These are phyloP conservation scores for Phytopythium chamaehyphon DNA, from an alignment of 352 stramenopile genomes.

Conservation along the genomic window DNA sequence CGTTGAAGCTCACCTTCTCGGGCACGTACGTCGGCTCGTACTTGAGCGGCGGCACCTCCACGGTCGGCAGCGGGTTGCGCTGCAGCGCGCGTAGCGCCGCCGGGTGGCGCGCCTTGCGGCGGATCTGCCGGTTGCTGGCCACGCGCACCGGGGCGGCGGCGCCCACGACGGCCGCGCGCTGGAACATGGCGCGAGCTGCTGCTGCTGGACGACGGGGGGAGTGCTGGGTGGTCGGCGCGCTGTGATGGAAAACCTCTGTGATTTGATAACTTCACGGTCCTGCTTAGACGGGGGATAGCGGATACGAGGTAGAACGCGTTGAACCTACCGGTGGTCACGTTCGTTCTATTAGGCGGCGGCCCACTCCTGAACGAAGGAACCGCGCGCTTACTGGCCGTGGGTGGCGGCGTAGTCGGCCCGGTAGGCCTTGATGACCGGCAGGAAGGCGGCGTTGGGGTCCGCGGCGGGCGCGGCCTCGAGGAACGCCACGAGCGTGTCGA, in stretches of 20 bases:
- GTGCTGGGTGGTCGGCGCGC: slow-evolving; percentile 7
- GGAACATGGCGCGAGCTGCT: slow-evolving; percentile 48
- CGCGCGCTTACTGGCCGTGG: slow-evolving; percentile 3
- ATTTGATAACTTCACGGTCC: background rate
- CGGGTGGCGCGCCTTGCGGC: slow-evolving; percentile 75
- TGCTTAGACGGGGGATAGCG: background rate
- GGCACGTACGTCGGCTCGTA: slow-evolving; percentile 80
- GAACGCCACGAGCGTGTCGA: slow-evolving; percentile 92
- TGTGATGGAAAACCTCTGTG: slow-evolving; percentile 1
- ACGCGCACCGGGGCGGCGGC: slow-evolving; percentile 53
- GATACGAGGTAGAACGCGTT: too few relatives aligned
- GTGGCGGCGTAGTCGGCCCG: slow-evolving; percentile 72
- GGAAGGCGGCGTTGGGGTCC: slow-evolving; percentile 56
- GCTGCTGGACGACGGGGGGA: slow-evolving; percentile 11
- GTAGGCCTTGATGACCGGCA: slow-evolving; percentile 72
- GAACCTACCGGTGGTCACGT: too few relatives aligned
- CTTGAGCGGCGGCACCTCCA: slow-evolving; percentile 70
- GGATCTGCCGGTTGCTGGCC: slow-evolving; percentile 83
- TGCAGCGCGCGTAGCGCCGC: slow-evolving; percentile 61
- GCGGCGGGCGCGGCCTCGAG: slow-evolving; percentile 49
- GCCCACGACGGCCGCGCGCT: slow-evolving; percentile 52
- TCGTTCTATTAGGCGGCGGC: too few relatives aligned
- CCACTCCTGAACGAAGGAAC: too few relatives aligned
- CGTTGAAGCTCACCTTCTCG: slow-evolving; percentile 85
- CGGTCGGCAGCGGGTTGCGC: slow-evolving; percentile 46